Base-by-base conservation (phyloP, 2,329 filamentous ascomycete species). In the Pseudopyricularia javanii region DNA sequence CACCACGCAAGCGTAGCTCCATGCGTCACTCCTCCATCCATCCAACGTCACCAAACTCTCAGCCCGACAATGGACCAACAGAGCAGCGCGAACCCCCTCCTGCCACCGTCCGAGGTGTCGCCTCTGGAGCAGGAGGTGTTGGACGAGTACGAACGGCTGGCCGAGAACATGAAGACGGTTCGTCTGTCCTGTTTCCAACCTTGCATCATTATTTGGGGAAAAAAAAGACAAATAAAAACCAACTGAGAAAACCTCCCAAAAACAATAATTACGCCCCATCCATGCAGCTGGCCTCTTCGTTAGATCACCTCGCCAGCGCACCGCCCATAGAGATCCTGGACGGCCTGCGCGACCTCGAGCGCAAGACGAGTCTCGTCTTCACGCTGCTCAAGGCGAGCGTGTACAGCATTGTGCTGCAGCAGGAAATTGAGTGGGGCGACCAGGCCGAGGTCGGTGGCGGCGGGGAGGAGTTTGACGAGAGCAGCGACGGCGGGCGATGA, bases 331-430 rank as follows among this genome's bases (percentile, higher is more conserved):
- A 87, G 59, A 91, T 94, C 54, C 77, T 94, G 52, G 89, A 98
- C 67, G 85, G 88, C 8, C 75, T 98, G 60, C 77, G 93, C 52
- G 84, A 91, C 45, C 74, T 98, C 53, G 93, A 98, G 74, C 78
- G 93, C 61, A 96, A 97, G 75, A 96, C 91, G 45, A 90, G 89
- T 59, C 74, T 95, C 53, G 91, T 96, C 22, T 97, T 95, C 69
- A 98, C 93, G 57, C 70, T 97, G 65, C 78, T 98, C 65, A 98
- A 98, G 74, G 91, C 93, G 17, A 97, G 91, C 68, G 93, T 98
- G 58, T 98, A 98, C 72, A 95, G 88, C 65, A 98, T 98, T 72
- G 91, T 98, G 56, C 69, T 98, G 73, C 91, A 98, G 78, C 91
- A 97, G 77, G 88, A 97, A 78, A 89, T 95, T 62, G 83, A 85